Evolutionary conservation across 495 filamentous ascomycete species (phyloP), one percentile per base, ranked within the genome.

Genomic region (Xylaria curta): DNA sequence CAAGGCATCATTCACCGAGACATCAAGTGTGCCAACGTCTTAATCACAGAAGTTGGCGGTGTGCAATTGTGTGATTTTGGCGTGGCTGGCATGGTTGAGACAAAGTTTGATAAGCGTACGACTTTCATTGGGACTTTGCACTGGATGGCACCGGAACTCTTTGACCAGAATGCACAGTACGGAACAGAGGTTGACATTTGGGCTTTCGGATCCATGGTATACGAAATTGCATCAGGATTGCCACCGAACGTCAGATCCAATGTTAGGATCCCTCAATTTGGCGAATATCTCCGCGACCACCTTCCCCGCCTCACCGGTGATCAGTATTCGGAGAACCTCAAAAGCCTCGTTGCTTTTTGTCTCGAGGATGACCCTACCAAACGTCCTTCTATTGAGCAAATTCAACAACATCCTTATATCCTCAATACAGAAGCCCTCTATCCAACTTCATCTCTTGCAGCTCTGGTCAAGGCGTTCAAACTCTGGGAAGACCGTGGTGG

Each of bases 31-130:
- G 95, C 93, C 40, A 99, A 99, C 75, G 89, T 99, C 47, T 86
- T 98, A 62, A 89, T 98, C 64, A 93, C 93, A 36, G 95, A 98
- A 80, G 88, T 93, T 70, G 96, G 96, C 5, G 86, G 87, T 26
- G 86, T 98, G 13, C 93, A 98, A 76, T 89, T 99, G 31, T 97
- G 96, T 78, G 96, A 99, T 78, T 99, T 98, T 79, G 96, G 96
- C 68, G 94, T 99, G 66, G 93, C 95, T 26, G 95, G 93, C 60
- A 86, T 97, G 68, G 85, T 97, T 51, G 93, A 97, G 74, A 92
- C 89, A 13, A 92, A 92, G 69, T 78, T 89, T 53, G 92, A 96
- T 75, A 99, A 98, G 80, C 85, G 96, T 36, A 92, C 91, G 3
- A 99, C 96, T 0, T 94, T 97, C 79, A 93, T 99, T 56, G 96